Base-by-base conservation (phyloP, 2,329 filamentous ascomycete genomes). In the Nemania sp. region DNA sequence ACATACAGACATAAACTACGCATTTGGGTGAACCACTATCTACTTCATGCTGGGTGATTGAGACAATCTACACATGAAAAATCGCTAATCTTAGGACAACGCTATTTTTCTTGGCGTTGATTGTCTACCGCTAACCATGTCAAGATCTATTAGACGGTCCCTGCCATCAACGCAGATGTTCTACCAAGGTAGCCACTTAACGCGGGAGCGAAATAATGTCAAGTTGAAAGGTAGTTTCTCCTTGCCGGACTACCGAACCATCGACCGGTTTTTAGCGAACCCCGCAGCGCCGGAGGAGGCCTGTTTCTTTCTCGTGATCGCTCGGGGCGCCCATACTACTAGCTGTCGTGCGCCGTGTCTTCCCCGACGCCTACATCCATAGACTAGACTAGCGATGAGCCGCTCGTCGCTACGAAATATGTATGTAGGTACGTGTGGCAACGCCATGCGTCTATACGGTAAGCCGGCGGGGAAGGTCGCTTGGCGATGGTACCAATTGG, bases 371-470 rank as follows among this genome's bases (percentile, higher is more conserved):
- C n/a, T n/a, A n/a, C n/a, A n/a, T n/a, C n/a, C n/a, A n/a, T n/a
- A n/a, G n/a, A n/a, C 8, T 58, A 53, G 57, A 41, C 62, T 35
- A 61, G 45, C 32, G 15, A 38, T 58, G 52, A 54, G 6, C 45
- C 20, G 41, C 58, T 45, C 54, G 47, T 20, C 43, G 29, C 29
- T 4, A 32, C 29, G 4, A 32, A 4, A 32, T 32, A 32, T 32
- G 29, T 32, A 32, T 4, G 29, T 32, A 32, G 29, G 5, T 5
- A 32, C 29, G 8, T 41, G 43, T 24, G 29, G 32, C 41, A 20
- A 54, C 45, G 54, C 64, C 47, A 54, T 32, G 54, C 45, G 59
- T 64, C 54, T 60, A 41, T 60, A 56, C 20, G 60, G 52, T 45
- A 54, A 54, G 57, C 56, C 54, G 22, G 18, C 20, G 32, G 41